These are phyloP conservation scores for Candida sanyaensis DNA, from an alignment of 1,139 yeast species.

Conservation along the genomic window DNA sequence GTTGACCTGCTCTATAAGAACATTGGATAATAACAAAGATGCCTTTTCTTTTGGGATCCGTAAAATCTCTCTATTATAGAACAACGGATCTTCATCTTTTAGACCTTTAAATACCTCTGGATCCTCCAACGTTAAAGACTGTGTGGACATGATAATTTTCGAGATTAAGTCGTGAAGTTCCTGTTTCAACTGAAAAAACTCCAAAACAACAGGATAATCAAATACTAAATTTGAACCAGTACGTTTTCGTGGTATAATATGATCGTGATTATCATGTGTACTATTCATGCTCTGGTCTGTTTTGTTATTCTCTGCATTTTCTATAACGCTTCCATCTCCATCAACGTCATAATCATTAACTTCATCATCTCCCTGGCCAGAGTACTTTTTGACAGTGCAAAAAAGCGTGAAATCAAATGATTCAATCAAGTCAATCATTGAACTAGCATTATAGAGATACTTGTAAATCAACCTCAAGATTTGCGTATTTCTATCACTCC, in stretches of 20 bases:
- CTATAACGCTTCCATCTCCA: not conserved
- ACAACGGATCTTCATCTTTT: slow-evolving; percentile 54
- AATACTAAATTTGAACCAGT: slow-evolving; percentile 35
- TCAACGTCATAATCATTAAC: slow-evolving; percentile 16
- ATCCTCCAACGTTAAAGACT: slow-evolving; percentile 68
- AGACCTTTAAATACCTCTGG: slow-evolving; percentile 71
- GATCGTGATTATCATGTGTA: not conserved
- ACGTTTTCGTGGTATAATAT: not conserved
- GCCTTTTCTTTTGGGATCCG: slow-evolving; percentile 52
- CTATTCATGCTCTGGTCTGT: not conserved
- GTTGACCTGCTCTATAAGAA: slow-evolving; percentile 46
- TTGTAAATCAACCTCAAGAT: slow-evolving; percentile 56
- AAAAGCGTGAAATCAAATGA: slow-evolving; percentile 65
- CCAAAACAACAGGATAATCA: slow-evolving; percentile 66
- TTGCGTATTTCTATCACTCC: slow-evolving; percentile 54
- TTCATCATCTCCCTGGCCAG: slow-evolving; percentile 19
- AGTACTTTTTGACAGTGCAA: slow-evolving; percentile 35
- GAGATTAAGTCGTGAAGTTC: slow-evolving; percentile 65
- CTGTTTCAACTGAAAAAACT: slow-evolving; percentile 77
- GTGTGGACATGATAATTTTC: slow-evolving; percentile 66
- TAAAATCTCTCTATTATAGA: slow-evolving; percentile 41
- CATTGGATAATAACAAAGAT: slow-evolving; percentile 46
- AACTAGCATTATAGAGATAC: slow-evolving; percentile 49
- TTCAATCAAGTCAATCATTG: slow-evolving; percentile 55
- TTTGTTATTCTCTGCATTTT: slow-evolving; percentile 3